Evolutionary conservation across 106 monocot genomes (phyloP).

Genomic region (Dioscorea alata): DNA sequence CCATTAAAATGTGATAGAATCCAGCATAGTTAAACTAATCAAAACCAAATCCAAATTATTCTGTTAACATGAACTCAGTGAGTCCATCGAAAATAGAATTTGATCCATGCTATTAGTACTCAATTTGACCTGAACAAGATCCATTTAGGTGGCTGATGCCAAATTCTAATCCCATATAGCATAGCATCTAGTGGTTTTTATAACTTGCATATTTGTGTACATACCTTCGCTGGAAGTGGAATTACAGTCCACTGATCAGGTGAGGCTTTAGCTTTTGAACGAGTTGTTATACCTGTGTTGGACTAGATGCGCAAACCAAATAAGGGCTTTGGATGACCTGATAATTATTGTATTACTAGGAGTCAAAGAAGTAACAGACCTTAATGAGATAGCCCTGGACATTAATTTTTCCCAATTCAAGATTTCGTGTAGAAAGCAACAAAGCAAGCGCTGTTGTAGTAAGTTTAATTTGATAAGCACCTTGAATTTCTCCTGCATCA

Average conservation of each 20-base stretch:
- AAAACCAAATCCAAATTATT: too few relatives aligned
- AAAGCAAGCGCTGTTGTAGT: slow-evolving; percentile 85
- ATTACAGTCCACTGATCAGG: slow-evolving; percentile 77
- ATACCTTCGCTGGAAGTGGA: slow-evolving; percentile 86
- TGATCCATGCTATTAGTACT: background rate
- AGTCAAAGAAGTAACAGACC: slow-evolving; percentile 28
- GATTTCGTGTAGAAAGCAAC: slow-evolving; percentile 58
- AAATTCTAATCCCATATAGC: background rate
- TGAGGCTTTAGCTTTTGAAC: slow-evolving; percentile 76
- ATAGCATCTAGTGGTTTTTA: background rate
- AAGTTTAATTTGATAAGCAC: slow-evolving; percentile 94
- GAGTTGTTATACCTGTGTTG: slow-evolving; percentile 77
- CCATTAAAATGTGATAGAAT: too few relatives aligned
- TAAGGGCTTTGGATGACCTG: slow-evolving; percentile 2
- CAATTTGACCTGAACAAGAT: background rate
- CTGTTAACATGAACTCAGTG: too few relatives aligned
- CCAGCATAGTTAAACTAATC: too few relatives aligned
- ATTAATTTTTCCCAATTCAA: slow-evolving; percentile 56
- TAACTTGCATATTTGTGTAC: background rate
- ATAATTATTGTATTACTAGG: background rate
- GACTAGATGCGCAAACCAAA: slow-evolving; percentile 32
- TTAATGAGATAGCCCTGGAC: slow-evolving; percentile 79
- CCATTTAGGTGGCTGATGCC: background rate
- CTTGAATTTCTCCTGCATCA: slow-evolving; percentile 82
- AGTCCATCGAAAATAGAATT: background rate